A percentile compares a stretch with the other conserved stretches of the same genome.
These are phyloP conservation scores for Crithidia sp. DNA, from an alignment of 208 protist species.

Conservation along the genomic window DNA sequence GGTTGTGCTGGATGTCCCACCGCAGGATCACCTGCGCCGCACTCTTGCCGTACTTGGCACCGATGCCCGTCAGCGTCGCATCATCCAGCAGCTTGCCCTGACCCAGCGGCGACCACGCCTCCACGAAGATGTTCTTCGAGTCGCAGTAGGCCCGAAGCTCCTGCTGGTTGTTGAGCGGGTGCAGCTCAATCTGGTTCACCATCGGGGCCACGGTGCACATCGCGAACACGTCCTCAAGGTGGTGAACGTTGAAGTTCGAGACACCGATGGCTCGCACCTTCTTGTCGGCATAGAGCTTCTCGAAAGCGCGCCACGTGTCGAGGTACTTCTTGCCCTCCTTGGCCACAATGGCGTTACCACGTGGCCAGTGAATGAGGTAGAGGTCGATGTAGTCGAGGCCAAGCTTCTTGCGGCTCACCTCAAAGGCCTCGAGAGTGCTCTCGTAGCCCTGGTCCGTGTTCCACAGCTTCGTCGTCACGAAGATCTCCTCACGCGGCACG, in stretches of 20 bases:
- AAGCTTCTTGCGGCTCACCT: constrained; percentile 73
- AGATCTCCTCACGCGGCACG: constrained; percentile 87
- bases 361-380: constrained; percentile 97
- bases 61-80: constrained; percentile 41
- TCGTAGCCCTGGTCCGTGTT: constrained; percentile 61
- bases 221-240: constrained; percentile 65
- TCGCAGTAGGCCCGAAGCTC: constrained; percentile 70
- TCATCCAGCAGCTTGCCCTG: constrained; percentile 50
- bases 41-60: constrained; percentile 54
- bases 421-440: constrained; percentile 59
- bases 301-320: constrained; percentile 85
- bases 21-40: constrained; percentile 79
- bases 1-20: constrained; percentile 69
- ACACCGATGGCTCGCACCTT: constrained; percentile 88
- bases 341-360: not conserved
- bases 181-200: constrained; percentile 92
- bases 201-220: constrained; percentile 69
- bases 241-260: constrained; percentile 78
- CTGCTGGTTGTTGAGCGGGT: constrained; percentile 71
- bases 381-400: constrained; percentile 93
- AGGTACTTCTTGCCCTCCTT: constrained; percentile 31
- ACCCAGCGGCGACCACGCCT: constrained; percentile 85
- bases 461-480: constrained; percentile 90
- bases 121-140: constrained; percentile 69
- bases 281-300: constrained; percentile 76